A percentile compares a stretch with the other conserved stretches of the same genome.
Evolutionary conservation across 805 yeast genomes (phyloP).

Genomic region (Metschnikowia baotianmanensis): DNA sequence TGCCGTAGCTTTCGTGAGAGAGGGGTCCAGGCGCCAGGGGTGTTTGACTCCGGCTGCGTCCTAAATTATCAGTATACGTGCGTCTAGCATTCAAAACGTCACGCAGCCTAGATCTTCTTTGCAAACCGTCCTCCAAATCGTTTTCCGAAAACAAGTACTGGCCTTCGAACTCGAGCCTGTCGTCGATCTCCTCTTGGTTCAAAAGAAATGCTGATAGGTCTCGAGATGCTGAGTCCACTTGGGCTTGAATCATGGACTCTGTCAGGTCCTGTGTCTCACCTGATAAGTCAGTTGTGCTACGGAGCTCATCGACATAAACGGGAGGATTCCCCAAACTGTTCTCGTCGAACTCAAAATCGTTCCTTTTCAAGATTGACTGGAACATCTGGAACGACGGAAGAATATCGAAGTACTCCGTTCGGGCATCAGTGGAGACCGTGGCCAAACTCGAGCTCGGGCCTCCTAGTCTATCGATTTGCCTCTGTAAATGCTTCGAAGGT

Average conservation of each 20-base stretch:
- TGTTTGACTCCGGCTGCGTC: slow-evolving; percentile 4
- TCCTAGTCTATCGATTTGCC: slow-evolving; percentile 30
- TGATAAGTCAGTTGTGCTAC: slow-evolving; percentile 9
- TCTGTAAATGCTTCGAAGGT: slow-evolving; percentile 36
- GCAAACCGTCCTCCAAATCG: slow-evolving; percentile 18
- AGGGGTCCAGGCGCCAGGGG: slow-evolving; percentile 4
- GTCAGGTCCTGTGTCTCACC: background rate
- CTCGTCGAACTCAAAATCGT: slow-evolving; percentile 40
- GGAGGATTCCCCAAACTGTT: slow-evolving; percentile 35
- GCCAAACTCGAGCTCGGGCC: slow-evolving; percentile 10
- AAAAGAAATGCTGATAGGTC: slow-evolving; percentile 4
- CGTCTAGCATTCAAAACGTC: background rate
- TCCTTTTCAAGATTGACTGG: slow-evolving; percentile 46
- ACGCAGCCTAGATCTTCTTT: slow-evolving; percentile 8
- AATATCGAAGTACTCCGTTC: slow-evolving; percentile 45
- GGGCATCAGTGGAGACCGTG: slow-evolving; percentile 14
- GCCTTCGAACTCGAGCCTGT: slow-evolving; percentile 16
- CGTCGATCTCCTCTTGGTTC: slow-evolving; percentile 8
- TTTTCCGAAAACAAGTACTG: slow-evolving; percentile 19
- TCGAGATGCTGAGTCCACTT: slow-evolving; percentile 14
- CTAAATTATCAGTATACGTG: background rate
- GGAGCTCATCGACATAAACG: slow-evolving; percentile 32
- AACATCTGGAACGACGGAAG: slow-evolving; percentile 71
- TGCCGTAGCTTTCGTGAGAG: slow-evolving; percentile 33
- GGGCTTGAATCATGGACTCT: slow-evolving; percentile 5